Evolutionary conservation across 2,329 filamentous ascomycete species (phyloP).

Genomic region (Pseudogymnoascus sp.): DNA sequence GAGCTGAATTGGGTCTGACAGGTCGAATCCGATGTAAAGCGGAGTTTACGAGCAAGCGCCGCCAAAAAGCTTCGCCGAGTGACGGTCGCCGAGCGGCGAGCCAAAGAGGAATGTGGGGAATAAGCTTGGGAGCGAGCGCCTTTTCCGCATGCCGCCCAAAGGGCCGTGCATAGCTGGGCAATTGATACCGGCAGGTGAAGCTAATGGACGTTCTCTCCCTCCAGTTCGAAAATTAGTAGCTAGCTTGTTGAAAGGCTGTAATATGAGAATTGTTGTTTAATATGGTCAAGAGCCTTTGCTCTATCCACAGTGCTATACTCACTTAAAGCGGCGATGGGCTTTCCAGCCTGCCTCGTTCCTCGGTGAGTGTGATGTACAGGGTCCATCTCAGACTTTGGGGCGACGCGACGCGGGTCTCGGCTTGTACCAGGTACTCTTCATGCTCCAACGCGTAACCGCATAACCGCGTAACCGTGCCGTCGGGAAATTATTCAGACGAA

Average conservation of each 20-base stretch:
- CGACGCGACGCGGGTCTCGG: background rate
- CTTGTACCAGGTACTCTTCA: background rate
- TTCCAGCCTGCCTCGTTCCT: background rate
- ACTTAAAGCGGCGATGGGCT: background rate
- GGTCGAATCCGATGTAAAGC: background rate
- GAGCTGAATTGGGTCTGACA: background rate
- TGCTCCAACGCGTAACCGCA: background rate
- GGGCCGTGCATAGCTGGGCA: background rate
- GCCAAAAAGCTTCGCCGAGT: background rate
- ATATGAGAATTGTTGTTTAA: background rate
- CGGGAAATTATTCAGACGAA: slow-evolving; percentile 1
- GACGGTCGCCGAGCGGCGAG: background rate
- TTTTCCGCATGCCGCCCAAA: background rate
- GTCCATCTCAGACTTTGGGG: background rate
- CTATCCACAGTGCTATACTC: background rate
- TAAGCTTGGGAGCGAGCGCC: background rate
- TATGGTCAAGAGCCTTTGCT: background rate
- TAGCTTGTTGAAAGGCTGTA: too few relatives aligned
- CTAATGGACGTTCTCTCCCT: background rate
- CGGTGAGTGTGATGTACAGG: background rate
- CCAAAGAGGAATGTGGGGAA: background rate
- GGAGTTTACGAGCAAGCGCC: background rate
- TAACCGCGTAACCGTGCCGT: background rate
- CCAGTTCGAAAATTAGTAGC: background rate
- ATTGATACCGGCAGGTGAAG: background rate